These are phyloP conservation scores for Hypomyces rosellus DNA, from an alignment of 2,329 filamentous ascomycete species.

Conservation along the genomic window DNA sequence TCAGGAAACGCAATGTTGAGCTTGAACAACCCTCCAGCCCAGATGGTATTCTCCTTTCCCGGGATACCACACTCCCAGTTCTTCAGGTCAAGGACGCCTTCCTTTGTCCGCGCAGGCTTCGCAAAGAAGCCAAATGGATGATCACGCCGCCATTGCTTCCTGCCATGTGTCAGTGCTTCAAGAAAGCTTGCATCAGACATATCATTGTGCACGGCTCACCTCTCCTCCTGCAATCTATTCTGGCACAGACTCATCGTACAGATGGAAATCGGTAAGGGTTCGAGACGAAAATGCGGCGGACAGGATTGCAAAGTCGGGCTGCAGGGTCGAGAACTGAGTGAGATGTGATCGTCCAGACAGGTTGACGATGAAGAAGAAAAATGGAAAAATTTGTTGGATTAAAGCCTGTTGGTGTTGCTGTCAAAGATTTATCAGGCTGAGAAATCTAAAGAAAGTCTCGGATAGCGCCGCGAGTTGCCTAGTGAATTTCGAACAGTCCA, in stretches of 20 bases:
- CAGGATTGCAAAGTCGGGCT: no score
- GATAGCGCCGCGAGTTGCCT: slow-evolving; percentile 10
- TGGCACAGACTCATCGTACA: slow-evolving; percentile 73
- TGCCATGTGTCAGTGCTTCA: slow-evolving; percentile 32
- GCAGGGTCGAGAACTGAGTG: no score
- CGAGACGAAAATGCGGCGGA: no score
- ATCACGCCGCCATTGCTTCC: slow-evolving; percentile 94
- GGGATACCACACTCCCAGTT: slow-evolving; percentile 95
- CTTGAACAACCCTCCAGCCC: slow-evolving; percentile 97
- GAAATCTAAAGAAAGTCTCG: slow-evolving; percentile 1
- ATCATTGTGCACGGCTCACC: slow-evolving; percentile 45
- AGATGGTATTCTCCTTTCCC: slow-evolving; percentile 93
- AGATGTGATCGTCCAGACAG: no score
- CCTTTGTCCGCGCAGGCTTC: slow-evolving; percentile 70
- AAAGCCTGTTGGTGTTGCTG: no score
- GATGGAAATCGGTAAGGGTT: neutral
- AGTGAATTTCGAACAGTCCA: neutral
- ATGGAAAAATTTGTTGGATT: no score
- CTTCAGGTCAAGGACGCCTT: slow-evolving; percentile 85
- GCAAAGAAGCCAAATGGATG: slow-evolving; percentile 98
- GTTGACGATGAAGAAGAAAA: no score
- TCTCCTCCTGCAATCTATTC: slow-evolving; percentile 81
- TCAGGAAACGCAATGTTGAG: slow-evolving; percentile 89
- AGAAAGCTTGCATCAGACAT: neutral
- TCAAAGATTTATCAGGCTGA: no score